A percentile compares a stretch with the other conserved stretches of the same genome.
phyloP scores from a whole-genome alignment of 208 protist species.

The Leishmania turanica region DNA sequence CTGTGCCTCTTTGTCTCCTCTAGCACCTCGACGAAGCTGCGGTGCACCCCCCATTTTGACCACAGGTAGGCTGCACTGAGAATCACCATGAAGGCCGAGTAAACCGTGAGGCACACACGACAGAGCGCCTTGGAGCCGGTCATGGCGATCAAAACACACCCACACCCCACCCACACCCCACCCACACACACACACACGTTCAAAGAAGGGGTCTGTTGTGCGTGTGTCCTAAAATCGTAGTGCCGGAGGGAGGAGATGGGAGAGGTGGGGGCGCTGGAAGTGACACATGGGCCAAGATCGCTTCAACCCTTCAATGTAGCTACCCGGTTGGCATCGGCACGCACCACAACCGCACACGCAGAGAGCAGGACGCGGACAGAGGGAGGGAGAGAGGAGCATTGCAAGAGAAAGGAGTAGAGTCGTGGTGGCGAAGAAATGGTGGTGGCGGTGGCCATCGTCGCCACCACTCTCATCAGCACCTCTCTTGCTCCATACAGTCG shows the following conservation, averaged over 20 bases:
- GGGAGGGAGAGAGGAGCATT: not conserved
- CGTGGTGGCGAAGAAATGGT: not conserved
- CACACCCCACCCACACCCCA: not conserved
- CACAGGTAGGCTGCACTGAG: conserved; percentile 21
- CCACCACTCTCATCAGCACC: not conserved
- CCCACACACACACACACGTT: not conserved
- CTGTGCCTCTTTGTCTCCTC: conserved; percentile 5
- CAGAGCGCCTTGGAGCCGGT: not conserved
- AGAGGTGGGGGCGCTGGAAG: not conserved
- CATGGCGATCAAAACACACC: not conserved
- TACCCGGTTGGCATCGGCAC: not conserved
- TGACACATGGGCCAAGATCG: not conserved
- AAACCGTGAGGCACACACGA: conserved; percentile 19
- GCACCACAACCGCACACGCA: not conserved
- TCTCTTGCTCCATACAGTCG: not conserved
- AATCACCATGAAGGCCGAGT: conserved; percentile 20
- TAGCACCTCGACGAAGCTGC: conserved; percentile 6
- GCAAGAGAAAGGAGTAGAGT: not conserved
- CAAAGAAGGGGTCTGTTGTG: not conserved
- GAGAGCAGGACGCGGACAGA: not conserved
- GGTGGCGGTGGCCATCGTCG: not conserved
- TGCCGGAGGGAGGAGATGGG: not conserved
- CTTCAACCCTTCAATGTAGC: not conserved
- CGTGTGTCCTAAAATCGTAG: not conserved
- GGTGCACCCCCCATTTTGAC: conserved; percentile 21